phyloP scores from a whole-genome alignment of 2,329 filamentous ascomycete species.

The Aureobasidium sp. region DNA sequence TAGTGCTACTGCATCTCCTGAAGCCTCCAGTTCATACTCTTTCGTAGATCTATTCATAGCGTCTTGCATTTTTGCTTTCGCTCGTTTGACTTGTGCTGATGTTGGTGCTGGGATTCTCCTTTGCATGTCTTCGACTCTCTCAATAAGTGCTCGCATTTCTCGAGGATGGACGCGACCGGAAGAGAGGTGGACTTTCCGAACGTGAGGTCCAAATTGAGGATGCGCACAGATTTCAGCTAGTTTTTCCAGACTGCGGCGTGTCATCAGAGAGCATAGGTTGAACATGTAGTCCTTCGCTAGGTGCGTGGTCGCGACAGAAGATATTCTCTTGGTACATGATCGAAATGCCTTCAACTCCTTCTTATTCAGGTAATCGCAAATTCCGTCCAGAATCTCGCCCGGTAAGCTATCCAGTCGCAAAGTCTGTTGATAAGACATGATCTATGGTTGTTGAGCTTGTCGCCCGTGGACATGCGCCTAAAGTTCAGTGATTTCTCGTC shows the following conservation, averaged over 20 bases:
- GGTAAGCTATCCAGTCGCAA: not conserved
- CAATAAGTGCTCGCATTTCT: not conserved
- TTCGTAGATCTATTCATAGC: slow-evolving; percentile 2
- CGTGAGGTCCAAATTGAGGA: not conserved
- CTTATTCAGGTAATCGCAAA: not conserved
- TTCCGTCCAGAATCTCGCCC: not conserved
- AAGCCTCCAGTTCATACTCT: slow-evolving; percentile 1
- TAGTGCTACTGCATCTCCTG: not conserved
- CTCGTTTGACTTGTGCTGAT: slow-evolving; percentile 1
- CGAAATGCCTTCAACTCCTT: not conserved
- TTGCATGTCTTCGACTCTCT: slow-evolving; percentile 8
- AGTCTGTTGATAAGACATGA: not conserved
- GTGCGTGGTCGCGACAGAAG: not conserved
- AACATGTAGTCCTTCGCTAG: slow-evolving; percentile 7
- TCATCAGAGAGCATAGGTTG: slow-evolving; percentile 8
- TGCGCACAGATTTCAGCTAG: not conserved
- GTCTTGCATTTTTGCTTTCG: slow-evolving; percentile 2
- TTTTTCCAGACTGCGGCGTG: not conserved
- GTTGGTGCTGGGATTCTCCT: not conserved
- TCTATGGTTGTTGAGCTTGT: not conserved
- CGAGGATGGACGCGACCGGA: not conserved
- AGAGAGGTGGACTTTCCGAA: not conserved
- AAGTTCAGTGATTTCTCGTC: no score
- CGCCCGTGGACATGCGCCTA: not conserved
- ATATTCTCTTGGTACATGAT: not conserved